Conservation (phyloP, 768 basidiomycete genomes). For the Boletellus emodensis region DNA sequence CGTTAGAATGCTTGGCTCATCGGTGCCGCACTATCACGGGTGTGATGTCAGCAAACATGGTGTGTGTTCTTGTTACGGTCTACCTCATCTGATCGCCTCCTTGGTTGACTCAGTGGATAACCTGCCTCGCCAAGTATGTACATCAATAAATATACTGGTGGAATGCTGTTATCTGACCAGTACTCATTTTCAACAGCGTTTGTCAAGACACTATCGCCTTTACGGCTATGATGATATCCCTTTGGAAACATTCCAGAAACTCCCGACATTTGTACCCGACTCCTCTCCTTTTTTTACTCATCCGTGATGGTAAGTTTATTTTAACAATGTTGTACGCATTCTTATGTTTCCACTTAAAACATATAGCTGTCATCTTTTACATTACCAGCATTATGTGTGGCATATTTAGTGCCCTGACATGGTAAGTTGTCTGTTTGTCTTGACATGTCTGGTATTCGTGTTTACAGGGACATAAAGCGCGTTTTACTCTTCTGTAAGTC, state of each 20-base stretch:
- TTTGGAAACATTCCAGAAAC: constrained; percentile 5
- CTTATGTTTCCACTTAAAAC: neutral
- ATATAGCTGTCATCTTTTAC: constrained; percentile 6
- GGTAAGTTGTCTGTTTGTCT: neutral
- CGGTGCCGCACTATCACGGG: no score
- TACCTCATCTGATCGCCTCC: neutral
- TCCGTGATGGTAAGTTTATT: constrained; percentile 10
- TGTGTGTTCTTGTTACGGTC: neutral
- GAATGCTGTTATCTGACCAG: neutral
- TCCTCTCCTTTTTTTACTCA: constrained; percentile 2
- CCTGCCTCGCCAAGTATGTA: constrained; percentile 3
- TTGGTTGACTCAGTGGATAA: constrained; percentile 2
- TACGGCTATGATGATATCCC: constrained; percentile 1
- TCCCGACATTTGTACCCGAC: constrained; percentile 4
- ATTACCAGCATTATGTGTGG: neutral
- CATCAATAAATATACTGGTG: neutral
- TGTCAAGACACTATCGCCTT: constrained; percentile 7
- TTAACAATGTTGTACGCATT: neutral
- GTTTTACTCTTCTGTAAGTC: neutral
- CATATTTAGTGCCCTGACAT: neutral
- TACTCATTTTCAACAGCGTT: neutral
- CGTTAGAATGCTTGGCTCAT: neutral
- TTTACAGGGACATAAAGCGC: neutral
- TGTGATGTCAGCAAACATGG: neutral
- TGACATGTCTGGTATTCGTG: neutral